Conservation (phyloP, 495 filamentous ascomycete species). For the Jackrogersella multiformis region DNA sequence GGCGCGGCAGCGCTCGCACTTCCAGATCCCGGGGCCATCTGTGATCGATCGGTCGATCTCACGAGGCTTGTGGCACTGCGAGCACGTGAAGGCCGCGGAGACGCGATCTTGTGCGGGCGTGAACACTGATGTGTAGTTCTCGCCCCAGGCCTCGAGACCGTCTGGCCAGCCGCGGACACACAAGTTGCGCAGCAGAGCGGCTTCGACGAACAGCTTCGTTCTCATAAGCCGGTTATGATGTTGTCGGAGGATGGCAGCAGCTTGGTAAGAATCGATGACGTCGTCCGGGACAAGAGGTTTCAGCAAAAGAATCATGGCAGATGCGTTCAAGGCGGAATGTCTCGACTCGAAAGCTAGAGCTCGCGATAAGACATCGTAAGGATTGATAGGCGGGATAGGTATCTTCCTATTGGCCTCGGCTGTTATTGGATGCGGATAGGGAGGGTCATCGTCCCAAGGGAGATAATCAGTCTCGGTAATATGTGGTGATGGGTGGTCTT, state of each 20-base stretch:
- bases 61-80: conserved; percentile 60
- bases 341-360: conserved; percentile 59
- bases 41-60: conserved; percentile 56
- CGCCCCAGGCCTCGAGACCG: conserved; percentile 53
- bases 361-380: conserved; percentile 57
- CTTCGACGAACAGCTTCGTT: conserved; percentile 72
- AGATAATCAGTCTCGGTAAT: conserved; percentile 62
- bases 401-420: conserved; percentile 21
- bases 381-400: conserved; percentile 53
- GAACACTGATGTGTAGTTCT: conserved; percentile 68
- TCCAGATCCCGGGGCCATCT: conserved; percentile 53
- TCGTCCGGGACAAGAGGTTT: conserved; percentile 59
- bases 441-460: conserved; percentile 57
- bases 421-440: conserved; percentile 52
- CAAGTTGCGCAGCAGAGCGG: conserved; percentile 72
- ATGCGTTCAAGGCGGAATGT: conserved; percentile 57
- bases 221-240: conserved; percentile 72
- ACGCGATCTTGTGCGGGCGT: conserved; percentile 61
- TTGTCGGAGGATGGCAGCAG: conserved; percentile 65
- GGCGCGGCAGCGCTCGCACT: conserved; percentile 56
- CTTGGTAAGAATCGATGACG: conserved; percentile 60
- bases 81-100: conserved; percentile 58
- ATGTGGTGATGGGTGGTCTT: conserved; percentile 49
- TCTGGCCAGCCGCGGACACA: conserved; percentile 62
- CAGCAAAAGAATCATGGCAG: conserved; percentile 61